Evolutionary conservation across 306 rosid species (phyloP), one percentile per base, ranked within the genome.

Genomic region (Lagenaria siceraria): DNA sequence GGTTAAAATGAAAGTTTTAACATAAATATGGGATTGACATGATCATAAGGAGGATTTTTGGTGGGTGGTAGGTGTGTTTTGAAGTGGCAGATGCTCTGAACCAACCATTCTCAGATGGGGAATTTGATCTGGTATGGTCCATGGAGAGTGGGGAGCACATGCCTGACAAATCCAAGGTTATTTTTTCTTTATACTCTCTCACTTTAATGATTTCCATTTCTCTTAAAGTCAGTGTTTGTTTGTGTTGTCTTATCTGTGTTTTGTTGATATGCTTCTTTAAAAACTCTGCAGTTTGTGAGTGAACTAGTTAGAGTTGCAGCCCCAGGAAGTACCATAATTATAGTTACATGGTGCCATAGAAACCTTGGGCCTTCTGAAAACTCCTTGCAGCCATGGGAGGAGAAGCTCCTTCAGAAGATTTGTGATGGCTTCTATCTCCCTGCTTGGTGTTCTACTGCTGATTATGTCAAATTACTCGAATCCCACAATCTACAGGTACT

Each of bases 141-240:
- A 90, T 95, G 98, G 98, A 95, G 83, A 95, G 98, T 77, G 98
- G 98, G 36, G 98, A 95, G 80, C 98, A 95, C 83, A 95, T 95
- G 97, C 98, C 97, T 56, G 95, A 90, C 83, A 95, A 95, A 84
- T n/a, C 88, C 6, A 92, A 91, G 97, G 97, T 86, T 35, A 17
- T 51, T 51, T 17, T 51, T 61, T 15, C 69, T 42, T 56, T 52
- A 43, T 43, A 3, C 10, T 18, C 71, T 10, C 8, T 33, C 38
- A 17, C 24, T 27, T 56, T 55, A 2, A 40, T 60, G 7, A 9
- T 8, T 75, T 14, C 27, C 22, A 8, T 10, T 55, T 22, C 6
- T 53, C 1, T 18, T 22, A 10, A 12, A 58, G 64, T 24, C 2
- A 25, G 19, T 59, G 36, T 59, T 25, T 59, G 36, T 59, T 25